Evolutionary conservation across 129 eudicot species (phyloP).

Genomic region (Rutidosis leptorrhynchoides): DNA sequence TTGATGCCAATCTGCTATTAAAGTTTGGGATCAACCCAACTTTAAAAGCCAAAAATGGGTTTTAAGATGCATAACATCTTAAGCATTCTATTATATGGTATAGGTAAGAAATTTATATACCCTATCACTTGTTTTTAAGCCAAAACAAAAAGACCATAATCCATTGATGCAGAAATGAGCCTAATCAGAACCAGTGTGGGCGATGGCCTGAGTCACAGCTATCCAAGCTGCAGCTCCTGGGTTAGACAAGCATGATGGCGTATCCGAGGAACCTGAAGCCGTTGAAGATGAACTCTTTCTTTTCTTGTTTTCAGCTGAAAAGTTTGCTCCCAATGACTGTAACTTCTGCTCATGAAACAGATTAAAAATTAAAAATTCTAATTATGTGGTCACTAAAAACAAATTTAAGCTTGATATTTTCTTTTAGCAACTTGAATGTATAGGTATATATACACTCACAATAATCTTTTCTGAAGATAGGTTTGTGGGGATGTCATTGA

Average conservation of each 20-base stretch:
- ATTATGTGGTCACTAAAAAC: neutral
- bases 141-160: neutral
- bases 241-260: conserved; percentile 28
- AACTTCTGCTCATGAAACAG: conserved; percentile 8
- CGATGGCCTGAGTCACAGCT: conserved; percentile 26
- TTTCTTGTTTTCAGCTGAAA: neutral
- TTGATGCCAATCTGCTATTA: too few relatives aligned
- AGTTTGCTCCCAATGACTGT: neutral
- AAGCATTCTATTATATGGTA: neutral
- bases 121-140: neutral
- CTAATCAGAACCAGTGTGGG: neutral
- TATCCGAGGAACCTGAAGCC: conserved; percentile 12
- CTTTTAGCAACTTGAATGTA: neutral
- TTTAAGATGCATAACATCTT: neutral
- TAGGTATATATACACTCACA: conserved; percentile 31
- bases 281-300: conserved; percentile 24
- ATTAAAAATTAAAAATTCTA: conserved; percentile 1
- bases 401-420: neutral
- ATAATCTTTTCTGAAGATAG: conserved; percentile 19
- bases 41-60: neutral
- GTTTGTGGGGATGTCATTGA: conserved; percentile 43
- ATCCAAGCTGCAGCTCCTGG: conserved; percentile 31
- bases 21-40: neutral
- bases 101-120: neutral
- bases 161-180: neutral